Evolutionary conservation across 768 basidiomycete species (phyloP).

Genomic region (Chiua virens): DNA sequence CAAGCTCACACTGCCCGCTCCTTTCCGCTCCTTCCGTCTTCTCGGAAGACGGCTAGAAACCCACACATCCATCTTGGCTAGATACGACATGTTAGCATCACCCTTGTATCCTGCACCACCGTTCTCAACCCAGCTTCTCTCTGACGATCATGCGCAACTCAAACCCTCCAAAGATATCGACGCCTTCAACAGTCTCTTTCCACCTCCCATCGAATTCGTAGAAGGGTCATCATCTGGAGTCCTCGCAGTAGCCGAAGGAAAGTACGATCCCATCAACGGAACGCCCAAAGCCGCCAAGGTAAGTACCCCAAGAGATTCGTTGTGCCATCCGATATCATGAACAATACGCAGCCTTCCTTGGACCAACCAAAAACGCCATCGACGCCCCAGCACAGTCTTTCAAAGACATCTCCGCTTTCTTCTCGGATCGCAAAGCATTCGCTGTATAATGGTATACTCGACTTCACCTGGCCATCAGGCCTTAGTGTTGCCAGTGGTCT

Average conservation of each 20-base stretch:
- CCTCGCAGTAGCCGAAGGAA: conserved; percentile 68
- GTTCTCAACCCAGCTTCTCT: conserved; percentile 48
- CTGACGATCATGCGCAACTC: conserved; percentile 56
- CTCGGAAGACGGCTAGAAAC: conserved; percentile 4
- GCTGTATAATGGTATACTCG: conserved; percentile 55
- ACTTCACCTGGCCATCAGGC: conserved; percentile 59
- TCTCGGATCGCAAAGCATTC: conserved; percentile 33
- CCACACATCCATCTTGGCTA: conserved; percentile 3
- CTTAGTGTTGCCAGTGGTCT: conserved; percentile 60
- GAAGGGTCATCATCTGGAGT: conserved; percentile 82
- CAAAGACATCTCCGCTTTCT: conserved; percentile 29
- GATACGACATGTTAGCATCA: conserved; percentile 61
- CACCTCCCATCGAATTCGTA: conserved; percentile 79
- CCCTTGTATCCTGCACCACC: conserved; percentile 56
- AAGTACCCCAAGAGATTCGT: conserved; percentile 19
- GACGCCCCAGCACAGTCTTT: conserved; percentile 24
- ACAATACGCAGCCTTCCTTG: conserved; percentile 6
- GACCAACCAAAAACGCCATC: conserved; percentile 26
- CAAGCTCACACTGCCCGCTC: conserved; percentile 15
- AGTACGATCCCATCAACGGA: conserved; percentile 80
- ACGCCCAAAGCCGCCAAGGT: conserved; percentile 57
- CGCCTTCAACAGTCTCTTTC: conserved; percentile 74
- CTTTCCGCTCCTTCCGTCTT: conserved; percentile 9
- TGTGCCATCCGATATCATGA: conserved; percentile 1
- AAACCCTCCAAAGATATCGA: conserved; percentile 71